Percentiles rank a stretch among this genome's conserved stretches.
Conservation (phyloP, 2,329 filamentous ascomycete species). For the Karstenula rhodostoma region DNA sequence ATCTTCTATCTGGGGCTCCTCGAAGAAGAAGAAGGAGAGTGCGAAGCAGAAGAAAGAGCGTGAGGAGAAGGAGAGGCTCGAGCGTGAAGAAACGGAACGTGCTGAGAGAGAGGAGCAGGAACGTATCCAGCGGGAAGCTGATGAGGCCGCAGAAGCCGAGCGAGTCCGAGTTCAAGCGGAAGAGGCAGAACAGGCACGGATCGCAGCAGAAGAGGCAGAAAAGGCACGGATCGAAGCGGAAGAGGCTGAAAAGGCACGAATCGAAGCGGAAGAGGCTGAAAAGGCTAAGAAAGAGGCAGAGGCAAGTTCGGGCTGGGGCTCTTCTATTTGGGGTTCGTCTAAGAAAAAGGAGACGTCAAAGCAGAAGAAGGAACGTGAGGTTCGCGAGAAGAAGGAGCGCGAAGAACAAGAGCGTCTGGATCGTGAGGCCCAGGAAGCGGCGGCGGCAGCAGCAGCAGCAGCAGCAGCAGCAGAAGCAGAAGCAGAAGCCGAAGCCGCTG, state of each 20-base stretch:
- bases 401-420: conserved; percentile 43
- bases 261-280: conserved; percentile 29
- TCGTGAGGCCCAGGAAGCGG: conserved; percentile 34
- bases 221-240: conserved; percentile 9
- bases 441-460: conserved; percentile 48
- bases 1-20: conserved; percentile 29
- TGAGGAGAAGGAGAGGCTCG: conserved; percentile 49
- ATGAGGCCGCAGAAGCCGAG: conserved; percentile 43
- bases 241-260: conserved; percentile 10
- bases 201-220: conserved; percentile 20
- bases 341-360: conserved; percentile 43
- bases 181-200: background rate
- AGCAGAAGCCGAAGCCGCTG: conserved; percentile 32
- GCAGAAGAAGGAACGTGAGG: conserved; percentile 32
- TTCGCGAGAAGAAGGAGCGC: conserved; percentile 24
- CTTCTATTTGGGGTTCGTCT: conserved; percentile 25
- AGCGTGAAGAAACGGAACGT: conserved; percentile 36
- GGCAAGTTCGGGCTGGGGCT: conserved; percentile 36
- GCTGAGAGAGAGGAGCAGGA: conserved; percentile 47
- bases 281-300: conserved; percentile 26
- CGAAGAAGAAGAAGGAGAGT: conserved; percentile 48
- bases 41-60: conserved; percentile 24
- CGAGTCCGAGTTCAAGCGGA: background rate
- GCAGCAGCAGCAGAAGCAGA: conserved; percentile 29
- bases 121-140: conserved; percentile 52